Evolutionary conservation across 441 rosid species (phyloP), one percentile per base, ranked within the genome.

Genomic region (Erodium moschatum): DNA sequence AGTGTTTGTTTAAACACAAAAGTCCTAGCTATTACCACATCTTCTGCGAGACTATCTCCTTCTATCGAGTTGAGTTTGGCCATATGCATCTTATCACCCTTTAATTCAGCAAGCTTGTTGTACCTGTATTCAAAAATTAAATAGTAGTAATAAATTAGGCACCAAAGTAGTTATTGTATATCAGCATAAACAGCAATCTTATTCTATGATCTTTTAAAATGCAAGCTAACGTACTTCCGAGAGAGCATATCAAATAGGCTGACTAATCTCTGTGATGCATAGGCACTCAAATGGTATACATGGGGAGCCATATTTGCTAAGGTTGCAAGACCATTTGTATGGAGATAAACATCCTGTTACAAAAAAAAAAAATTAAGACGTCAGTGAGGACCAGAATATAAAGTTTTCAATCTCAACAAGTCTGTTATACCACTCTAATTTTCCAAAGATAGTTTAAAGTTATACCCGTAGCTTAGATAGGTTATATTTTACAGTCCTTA

Each of bases 291-390:
- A 52, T 86, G 97, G 80, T 92, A 92, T 74, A 85, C 85, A 82
- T 95, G 99, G 75, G 99, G 99, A 62, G 98, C 99, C 97, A 92
- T 95, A 85, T 95, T 95, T 71, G 98, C 99, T 82, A 95, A 81
- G 68, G 96, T 90, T 62, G 99, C 99, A 20, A 95, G 85, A 81
- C 99, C 90, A 73, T 95, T 95, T 46, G 99, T 95, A 75, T 95
- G 99, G 42, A 95, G 87, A 84, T 95, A 95, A 60, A 95, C 95
- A 86, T 95, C 99, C 99, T 95, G 90, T 76, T 67, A 67, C 6
- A 54, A 11, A 48, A 4, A 64, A 56, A n/a, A 72, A 44, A 42
- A 11, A 8, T 0, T 16, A 46, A 16, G 31, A 61, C 19, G 33
- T 7, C 54, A 18, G 67, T 44, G 61, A 63, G 21, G 24, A 19